Evolutionary conservation across 805 yeast genomes (phyloP).

Genomic region (Ogataea paraovalis): DNA sequence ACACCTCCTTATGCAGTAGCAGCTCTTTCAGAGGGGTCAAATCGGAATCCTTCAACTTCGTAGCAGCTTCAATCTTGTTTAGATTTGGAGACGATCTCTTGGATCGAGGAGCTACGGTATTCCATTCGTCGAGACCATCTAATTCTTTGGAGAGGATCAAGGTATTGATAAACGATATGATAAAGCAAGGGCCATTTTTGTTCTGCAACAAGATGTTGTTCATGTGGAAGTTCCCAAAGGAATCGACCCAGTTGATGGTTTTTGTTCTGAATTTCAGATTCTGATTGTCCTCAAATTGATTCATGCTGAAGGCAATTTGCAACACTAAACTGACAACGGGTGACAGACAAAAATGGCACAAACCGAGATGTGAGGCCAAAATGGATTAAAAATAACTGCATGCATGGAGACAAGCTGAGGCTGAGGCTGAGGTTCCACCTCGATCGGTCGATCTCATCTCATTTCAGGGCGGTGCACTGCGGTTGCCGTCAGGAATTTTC

Average conservation of each 20-base stretch:
- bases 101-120: slow-evolving; percentile 11
- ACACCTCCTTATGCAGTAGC: slow-evolving; percentile 17
- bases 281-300: neutral
- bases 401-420: too few relatives aligned
- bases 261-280: slow-evolving; percentile 23
- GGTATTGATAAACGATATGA: slow-evolving; percentile 73
- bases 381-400: too few relatives aligned
- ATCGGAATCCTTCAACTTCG: slow-evolving; percentile 1
- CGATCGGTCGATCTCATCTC: too few relatives aligned
- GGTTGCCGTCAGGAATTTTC: too few relatives aligned
- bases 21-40: slow-evolving; percentile 23
- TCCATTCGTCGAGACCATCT: slow-evolving; percentile 17
- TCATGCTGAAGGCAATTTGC: neutral
- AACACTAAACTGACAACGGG: neutral
- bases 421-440: too few relatives aligned
- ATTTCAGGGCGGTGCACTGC: too few relatives aligned
- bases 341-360: too few relatives aligned
- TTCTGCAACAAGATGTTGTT: slow-evolving; percentile 72
- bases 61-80: neutral
- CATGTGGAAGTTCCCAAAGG: slow-evolving; percentile 24
- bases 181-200: slow-evolving; percentile 83
- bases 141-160: slow-evolving; percentile 49
- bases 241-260: slow-evolving; percentile 27
- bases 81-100: neutral
- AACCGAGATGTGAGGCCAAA: too few relatives aligned